A percentile compares a stretch with the other conserved stretches of the same genome.
phyloP scores from a whole-genome alignment of 139 green algal genomes.

The Axilococcus clingmanii region DNA sequence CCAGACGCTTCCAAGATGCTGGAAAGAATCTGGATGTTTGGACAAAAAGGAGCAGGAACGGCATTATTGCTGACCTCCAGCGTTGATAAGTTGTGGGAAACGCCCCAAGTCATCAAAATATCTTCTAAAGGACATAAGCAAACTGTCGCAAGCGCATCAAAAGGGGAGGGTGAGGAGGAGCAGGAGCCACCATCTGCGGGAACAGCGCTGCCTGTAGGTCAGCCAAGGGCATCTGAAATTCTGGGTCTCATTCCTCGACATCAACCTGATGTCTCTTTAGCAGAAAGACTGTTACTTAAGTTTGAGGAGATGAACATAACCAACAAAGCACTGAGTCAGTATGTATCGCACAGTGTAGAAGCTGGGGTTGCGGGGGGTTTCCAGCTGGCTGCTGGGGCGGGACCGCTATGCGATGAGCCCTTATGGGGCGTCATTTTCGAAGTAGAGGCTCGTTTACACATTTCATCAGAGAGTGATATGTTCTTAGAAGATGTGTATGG shows the following conservation, averaged over 20 bases:
- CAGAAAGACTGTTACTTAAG: too few species aligned
- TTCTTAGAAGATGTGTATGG: slow-evolving; percentile 79
- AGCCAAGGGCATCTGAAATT: background rate
- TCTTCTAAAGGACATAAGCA: too few species aligned
- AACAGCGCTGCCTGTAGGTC: background rate
- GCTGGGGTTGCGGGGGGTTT: slow-evolving; percentile 79
- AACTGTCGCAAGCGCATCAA: background rate
- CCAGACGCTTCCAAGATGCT: too few species aligned
- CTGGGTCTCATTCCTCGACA: too few species aligned
- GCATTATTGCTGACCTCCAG: slow-evolving; percentile 63
- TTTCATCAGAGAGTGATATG: slow-evolving; percentile 5
- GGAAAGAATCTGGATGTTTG: slow-evolving; percentile 72
- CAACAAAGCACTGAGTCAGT: too few species aligned
- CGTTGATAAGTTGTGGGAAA: background rate
- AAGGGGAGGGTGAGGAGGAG: background rate
- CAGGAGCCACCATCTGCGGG: background rate
- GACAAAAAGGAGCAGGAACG: slow-evolving; percentile 64
- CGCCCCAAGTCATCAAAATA: too few species aligned
- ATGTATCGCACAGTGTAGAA: slow-evolving; percentile 32
- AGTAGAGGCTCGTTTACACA: slow-evolving; percentile 31
- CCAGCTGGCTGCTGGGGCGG: slow-evolving; percentile 70
- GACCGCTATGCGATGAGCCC: slow-evolving; percentile 94
- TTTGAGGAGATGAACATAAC: too few species aligned
- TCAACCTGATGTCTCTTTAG: too few species aligned
- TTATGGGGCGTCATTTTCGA: slow-evolving; percentile 84